Conservation (phyloP, 2,329 filamentous ascomycete genomes). For the Balansia obtecta region DNA sequence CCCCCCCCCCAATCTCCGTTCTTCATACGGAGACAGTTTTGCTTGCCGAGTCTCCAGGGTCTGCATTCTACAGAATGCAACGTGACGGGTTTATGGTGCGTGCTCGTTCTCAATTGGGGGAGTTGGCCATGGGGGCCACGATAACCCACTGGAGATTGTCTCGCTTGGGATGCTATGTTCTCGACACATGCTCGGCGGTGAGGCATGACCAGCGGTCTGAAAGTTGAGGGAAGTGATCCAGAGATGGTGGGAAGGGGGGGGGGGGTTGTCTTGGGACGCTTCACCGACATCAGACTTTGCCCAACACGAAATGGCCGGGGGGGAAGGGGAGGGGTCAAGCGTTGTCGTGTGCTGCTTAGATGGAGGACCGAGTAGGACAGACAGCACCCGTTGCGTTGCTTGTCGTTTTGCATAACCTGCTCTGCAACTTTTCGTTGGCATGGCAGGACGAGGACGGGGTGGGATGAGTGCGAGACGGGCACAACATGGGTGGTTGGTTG, state of each 20-base stretch:
- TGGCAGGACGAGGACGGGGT: background rate
- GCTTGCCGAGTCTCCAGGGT: background rate
- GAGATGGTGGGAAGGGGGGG: too few species aligned
- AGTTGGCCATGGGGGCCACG: too few species aligned
- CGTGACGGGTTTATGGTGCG: background rate
- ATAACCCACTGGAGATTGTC: too few species aligned
- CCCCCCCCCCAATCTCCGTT: too few species aligned
- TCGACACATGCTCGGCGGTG: background rate
- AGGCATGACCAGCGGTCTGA: slow-evolving; percentile 2
- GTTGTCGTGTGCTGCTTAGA: too few species aligned
- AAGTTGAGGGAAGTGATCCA: too few species aligned
- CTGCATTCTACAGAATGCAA: background rate
- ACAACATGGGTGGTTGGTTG: background rate
- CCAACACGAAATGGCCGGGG: background rate
- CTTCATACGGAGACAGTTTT: background rate
- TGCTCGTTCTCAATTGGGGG: too few species aligned
- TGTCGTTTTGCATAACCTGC: too few species aligned
- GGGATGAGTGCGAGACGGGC: background rate
- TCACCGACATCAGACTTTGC: background rate
- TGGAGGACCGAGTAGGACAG: background rate
- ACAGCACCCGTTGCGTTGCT: background rate
- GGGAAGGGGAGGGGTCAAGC: too few species aligned
- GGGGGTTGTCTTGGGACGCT: background rate
- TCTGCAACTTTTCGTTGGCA: background rate
- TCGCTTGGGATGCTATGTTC: too few species aligned